A percentile compares a stretch with the other conserved stretches of the same genome.
Evolutionary conservation across 352 stramenopile genomes (phyloP).

Genomic region (Phytophthora agathidicida): DNA sequence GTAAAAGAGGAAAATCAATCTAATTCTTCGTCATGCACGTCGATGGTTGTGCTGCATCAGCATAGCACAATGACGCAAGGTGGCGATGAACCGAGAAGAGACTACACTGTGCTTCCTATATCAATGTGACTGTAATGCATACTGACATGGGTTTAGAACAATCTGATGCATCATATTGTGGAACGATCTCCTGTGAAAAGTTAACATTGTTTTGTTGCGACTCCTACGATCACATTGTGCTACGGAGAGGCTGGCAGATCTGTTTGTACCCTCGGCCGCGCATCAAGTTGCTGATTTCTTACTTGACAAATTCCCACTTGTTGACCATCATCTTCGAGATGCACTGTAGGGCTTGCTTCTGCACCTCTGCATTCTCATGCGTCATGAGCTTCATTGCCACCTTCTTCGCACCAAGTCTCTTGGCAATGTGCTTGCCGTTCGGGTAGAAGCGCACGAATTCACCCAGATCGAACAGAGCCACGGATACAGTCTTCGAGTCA

Average conservation of each 20-base stretch:
- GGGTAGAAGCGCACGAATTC: slow-evolving; percentile 98
- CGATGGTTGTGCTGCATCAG: too few species aligned
- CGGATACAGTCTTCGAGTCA: slow-evolving; percentile 94
- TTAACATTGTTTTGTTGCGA: slow-evolving; percentile 21
- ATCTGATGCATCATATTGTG: slow-evolving; percentile 16
- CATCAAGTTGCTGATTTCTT: slow-evolving; percentile 20
- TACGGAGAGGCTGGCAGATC: background rate
- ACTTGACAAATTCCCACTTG: slow-evolving; percentile 97
- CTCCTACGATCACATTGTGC: slow-evolving; percentile 2
- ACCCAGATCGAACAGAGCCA: slow-evolving; percentile 97
- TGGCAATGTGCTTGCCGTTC: slow-evolving; percentile 96
- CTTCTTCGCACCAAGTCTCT: slow-evolving; percentile 96
- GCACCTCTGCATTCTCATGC: slow-evolving; percentile 95
- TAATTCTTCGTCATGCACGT: background rate
- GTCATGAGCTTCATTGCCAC: slow-evolving; percentile 98
- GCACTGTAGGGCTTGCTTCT: slow-evolving; percentile 97
- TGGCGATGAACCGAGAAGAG: too few species aligned
- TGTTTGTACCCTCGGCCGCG: background rate
- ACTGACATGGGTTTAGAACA: slow-evolving; percentile 2
- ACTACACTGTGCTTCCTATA: too few species aligned
- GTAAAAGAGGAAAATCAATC: slow-evolving; percentile 2
- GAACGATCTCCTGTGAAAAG: slow-evolving; percentile 11
- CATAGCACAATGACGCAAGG: too few species aligned
- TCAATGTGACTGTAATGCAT: too few species aligned
- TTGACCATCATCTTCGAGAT: slow-evolving; percentile 99